phyloP scores from a whole-genome alignment of 2,329 filamentous ascomycete species.

The Colletotrichum tofieldiae region DNA sequence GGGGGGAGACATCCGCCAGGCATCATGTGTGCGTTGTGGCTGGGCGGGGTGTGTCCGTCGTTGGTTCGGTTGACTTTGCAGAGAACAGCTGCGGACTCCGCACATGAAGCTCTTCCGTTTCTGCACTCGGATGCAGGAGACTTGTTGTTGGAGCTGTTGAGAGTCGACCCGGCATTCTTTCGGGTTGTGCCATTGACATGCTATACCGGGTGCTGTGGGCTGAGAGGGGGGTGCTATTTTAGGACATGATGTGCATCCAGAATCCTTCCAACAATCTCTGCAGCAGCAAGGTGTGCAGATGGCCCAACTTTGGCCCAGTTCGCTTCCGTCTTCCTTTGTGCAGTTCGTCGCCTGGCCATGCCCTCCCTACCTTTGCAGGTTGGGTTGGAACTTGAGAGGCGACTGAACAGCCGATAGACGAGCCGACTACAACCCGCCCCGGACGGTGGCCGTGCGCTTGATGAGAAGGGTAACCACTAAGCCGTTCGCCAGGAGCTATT shows the following conservation, averaged over 20 bases:
- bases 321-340: conserved; percentile 25
- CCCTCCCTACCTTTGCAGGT: background rate
- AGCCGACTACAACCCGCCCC: conserved; percentile 33
- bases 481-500: conserved; percentile 38
- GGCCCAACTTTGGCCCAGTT: conserved; percentile 29
- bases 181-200: conserved; percentile 36
- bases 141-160: conserved; percentile 26
- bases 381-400: conserved; percentile 6
- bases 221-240: conserved; percentile 36
- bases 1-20: conserved; percentile 1
- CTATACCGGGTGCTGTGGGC: conserved; percentile 23
- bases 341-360: conserved; percentile 8
- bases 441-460: conserved; percentile 33
- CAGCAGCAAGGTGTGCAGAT: conserved; percentile 31
- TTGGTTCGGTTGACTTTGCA: conserved; percentile 33
- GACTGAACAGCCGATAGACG: conserved; percentile 30
- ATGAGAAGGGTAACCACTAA: conserved; percentile 28
- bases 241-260: conserved; percentile 42
- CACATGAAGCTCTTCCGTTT: conserved; percentile 37
- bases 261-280: conserved; percentile 27
- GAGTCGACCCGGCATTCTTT: conserved; percentile 35
- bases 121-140: conserved; percentile 38
- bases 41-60: conserved; percentile 19
- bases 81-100: conserved; percentile 32
- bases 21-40: conserved; percentile 13